Evolutionary conservation across 2,329 filamentous ascomycete species (phyloP).

Genomic region (Clonostachys rosea): DNA sequence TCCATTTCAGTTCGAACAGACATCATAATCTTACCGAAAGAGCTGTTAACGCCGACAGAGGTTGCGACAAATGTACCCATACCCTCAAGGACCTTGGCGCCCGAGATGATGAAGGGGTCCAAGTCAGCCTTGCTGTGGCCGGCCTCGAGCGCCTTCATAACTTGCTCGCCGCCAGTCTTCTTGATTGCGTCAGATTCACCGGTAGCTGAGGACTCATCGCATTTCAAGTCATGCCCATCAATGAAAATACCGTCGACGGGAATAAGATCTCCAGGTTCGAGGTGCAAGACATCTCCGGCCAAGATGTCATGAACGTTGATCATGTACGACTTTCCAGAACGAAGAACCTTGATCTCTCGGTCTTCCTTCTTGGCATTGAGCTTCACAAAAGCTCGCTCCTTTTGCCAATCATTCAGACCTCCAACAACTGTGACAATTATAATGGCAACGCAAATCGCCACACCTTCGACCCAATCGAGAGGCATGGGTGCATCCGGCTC

Average conservation of each 20-base stretch:
- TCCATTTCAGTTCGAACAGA: slow-evolving; percentile 45
- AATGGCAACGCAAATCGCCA: slow-evolving; percentile 62
- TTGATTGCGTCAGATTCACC: slow-evolving; percentile 70
- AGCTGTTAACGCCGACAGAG: slow-evolving; percentile 50
- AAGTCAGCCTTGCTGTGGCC: slow-evolving; percentile 37
- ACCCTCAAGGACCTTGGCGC: slow-evolving; percentile 52
- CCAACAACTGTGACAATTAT: slow-evolving; percentile 60
- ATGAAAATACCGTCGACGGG: slow-evolving; percentile 70
- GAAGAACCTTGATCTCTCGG: slow-evolving; percentile 60
- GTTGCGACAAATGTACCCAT: slow-evolving; percentile 50
- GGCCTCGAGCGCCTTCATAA: slow-evolving; percentile 48
- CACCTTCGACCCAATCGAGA: slow-evolving; percentile 64
- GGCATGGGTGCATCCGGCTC: slow-evolving; percentile 26
- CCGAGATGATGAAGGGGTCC: slow-evolving; percentile 63
- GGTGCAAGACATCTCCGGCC: slow-evolving; percentile 65
- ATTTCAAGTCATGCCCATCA: slow-evolving; percentile 46
- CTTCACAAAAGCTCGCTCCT: slow-evolving; percentile 60
- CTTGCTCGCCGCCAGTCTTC: slow-evolving; percentile 57
- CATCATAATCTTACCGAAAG: slow-evolving; percentile 52
- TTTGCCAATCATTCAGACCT: slow-evolving; percentile 63
- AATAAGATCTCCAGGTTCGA: slow-evolving; percentile 66
- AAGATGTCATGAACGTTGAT: slow-evolving; percentile 63
- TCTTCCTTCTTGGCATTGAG: slow-evolving; percentile 60
- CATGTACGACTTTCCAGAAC: slow-evolving; percentile 59
- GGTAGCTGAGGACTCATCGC: slow-evolving; percentile 70